Base-by-base conservation (phyloP, 257 asterid species). In the Pogostemon cablin region DNA sequence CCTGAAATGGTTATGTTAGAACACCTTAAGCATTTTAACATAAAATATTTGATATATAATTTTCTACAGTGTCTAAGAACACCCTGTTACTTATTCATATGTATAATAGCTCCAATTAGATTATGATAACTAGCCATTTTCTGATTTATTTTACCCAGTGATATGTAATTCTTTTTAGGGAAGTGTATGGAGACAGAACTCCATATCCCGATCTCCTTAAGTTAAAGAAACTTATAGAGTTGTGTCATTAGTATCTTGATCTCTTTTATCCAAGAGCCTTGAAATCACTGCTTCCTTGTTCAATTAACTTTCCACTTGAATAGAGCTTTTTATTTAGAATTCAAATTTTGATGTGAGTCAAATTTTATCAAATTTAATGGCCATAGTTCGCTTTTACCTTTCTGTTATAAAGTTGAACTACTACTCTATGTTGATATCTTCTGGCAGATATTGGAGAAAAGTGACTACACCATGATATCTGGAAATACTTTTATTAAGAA, bases 381-480 rank as follows among this genome's bases (percentile, higher is more conserved):
- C 43, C 50, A 41, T 38, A 58, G 72, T 55, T 53, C 34, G 25
- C 56, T 2, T 72, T 65, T 69, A 68, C 43, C 72, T 75, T 25
- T 70, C 52, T 71, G 58, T 67, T 69, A 37, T 63, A 72, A 71
- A 47, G 43, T 54, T 52, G 20, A 59, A 37, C 40, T 35, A 15
- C 54, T 48, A 9, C 43, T 57, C 58, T 56, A 6, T 44, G 64
- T 76, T 75, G 68, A 63, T 65, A 57, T 62, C 57, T 80, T 53
- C 50, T 81, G 74, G 68, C 86, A 91, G 97, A 91, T 93, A 83
- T 79, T 93, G 81, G 98, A 93, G 89, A 93, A 86, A 84, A 63
- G 81, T 80, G 98, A 93, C 79, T 93, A 89, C 77, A 85, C 86
- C 2, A 54, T 84, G 86, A 86, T 93, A 76, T 86, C 95, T 67